Evolutionary conservation across 2,329 filamentous ascomycete genomes (phyloP), one percentile per base, ranked within the genome.

Genomic region (Claviceps sp.): DNA sequence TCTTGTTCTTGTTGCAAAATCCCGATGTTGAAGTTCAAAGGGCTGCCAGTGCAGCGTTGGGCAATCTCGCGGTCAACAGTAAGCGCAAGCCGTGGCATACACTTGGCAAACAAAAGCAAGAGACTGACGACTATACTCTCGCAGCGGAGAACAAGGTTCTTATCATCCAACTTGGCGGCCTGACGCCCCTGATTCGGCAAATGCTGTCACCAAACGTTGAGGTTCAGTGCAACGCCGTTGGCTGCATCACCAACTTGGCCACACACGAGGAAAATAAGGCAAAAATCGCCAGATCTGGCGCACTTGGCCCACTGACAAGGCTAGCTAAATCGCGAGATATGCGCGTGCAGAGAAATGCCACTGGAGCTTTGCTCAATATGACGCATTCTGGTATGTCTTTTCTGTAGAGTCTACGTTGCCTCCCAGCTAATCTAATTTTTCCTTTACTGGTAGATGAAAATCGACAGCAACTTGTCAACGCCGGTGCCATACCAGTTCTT

Each of bases 261-360:
- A 98, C 93, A 2, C 93, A 98, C 64, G 93, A 98, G 71, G 93
- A 97, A 61, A 98, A 98, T 73, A 98, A 98, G 73, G 90, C 93
- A 54, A 96, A 95, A 72, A 98, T 98, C 67, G 93, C 93, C 59
- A 82, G 89, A 55, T 98, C 93, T 3, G 93, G 93, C 54, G 93
- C 93, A 51, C 76, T 98, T 52, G 88, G 86, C 7, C 93, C 93
- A 8, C 73, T 98, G 60, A 98, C 93, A 46, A 81, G 87, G 57
- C 74, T 98, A 53, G 93, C 93, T 56, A 97, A 95, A 70, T 97
- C 93, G 22, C 91, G 94, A 69, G 93, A 98, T 63, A 97, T 97
- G 93, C 83, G 93, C 52, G 93, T 98, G 47, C 93, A 98, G 72
- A 81, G 93, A 58, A 98, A 98, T 69, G 93, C 93, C 53, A 98